These are phyloP conservation scores for Populus nigra DNA, from an alignment of 345 rosid species.

Conservation along the genomic window DNA sequence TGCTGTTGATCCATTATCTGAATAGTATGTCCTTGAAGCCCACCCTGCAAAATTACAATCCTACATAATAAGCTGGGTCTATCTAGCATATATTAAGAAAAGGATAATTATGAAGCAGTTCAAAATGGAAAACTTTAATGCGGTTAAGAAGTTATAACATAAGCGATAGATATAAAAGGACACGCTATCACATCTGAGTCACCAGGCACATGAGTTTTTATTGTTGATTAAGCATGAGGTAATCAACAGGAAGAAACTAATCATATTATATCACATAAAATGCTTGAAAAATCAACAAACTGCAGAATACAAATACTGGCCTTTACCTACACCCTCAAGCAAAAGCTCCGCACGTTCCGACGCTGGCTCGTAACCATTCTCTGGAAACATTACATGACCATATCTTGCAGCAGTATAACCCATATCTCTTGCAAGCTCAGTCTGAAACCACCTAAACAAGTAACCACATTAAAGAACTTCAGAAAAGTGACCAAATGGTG, in stretches of 20 bases:
- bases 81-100: too few relatives aligned
- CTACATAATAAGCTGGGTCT: too few relatives aligned
- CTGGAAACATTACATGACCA: conserved; percentile 99
- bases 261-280: neutral
- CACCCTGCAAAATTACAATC: too few relatives aligned
- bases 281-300: neutral
- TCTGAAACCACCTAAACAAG: conserved; percentile 82
- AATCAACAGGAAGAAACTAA: neutral
- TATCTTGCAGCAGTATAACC: conserved; percentile 96
- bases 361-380: conserved; percentile 95
- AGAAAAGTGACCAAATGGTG: conserved; percentile 25
- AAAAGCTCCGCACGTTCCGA: conserved; percentile 86
- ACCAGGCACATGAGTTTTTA: neutral
- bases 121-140: too few relatives aligned
- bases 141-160: too few relatives aligned
- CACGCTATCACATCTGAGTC: neutral
- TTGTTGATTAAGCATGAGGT: neutral
- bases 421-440: conserved; percentile 94
- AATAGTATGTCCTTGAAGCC: too few relatives aligned
- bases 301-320: conserved; percentile 27
- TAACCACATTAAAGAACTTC: conserved; percentile 51
- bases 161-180: neutral
- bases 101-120: too few relatives aligned
- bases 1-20: too few relatives aligned
- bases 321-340: conserved; percentile 89